These are phyloP conservation scores for Eucalyptus camaldulensis DNA, from an alignment of 345 rosid species.

Conservation along the genomic window DNA sequence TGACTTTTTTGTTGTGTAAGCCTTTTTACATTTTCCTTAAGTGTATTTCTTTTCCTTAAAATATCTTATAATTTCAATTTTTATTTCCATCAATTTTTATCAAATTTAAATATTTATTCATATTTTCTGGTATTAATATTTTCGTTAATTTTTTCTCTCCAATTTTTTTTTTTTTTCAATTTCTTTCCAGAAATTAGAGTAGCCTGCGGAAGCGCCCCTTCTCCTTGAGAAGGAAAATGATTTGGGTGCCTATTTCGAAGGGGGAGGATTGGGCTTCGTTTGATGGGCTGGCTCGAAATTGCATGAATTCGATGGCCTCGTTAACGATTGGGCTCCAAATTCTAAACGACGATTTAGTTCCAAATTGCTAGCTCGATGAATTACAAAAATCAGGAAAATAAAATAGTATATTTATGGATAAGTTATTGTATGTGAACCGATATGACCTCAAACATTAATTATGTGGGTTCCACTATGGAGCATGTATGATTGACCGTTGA, in stretches of 20 bases:
- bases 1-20: not conserved
- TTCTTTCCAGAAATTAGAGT: not conserved
- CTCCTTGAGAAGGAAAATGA: not conserved
- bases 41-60: not conserved
- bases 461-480: not conserved
- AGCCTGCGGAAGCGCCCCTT: not conserved
- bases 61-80: not conserved
- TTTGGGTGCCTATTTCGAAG: not conserved
- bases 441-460: not conserved
- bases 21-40: not conserved
- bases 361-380: not conserved
- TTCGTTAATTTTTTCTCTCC: not conserved
- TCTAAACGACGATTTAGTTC: not conserved
- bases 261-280: not conserved
- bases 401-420: not conserved
- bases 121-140: not conserved
- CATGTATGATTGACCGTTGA: not conserved
- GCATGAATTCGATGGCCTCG: not conserved
- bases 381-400: not conserved
- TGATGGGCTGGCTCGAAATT: not conserved
- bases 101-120: not conserved
- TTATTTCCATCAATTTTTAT: not conserved
- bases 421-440: not conserved
- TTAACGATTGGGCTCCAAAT: not conserved
- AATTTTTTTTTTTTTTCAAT: not conserved